Conservation (phyloP, 1,284 basidiomycete species). For the Neonothopanus nambi region DNA sequence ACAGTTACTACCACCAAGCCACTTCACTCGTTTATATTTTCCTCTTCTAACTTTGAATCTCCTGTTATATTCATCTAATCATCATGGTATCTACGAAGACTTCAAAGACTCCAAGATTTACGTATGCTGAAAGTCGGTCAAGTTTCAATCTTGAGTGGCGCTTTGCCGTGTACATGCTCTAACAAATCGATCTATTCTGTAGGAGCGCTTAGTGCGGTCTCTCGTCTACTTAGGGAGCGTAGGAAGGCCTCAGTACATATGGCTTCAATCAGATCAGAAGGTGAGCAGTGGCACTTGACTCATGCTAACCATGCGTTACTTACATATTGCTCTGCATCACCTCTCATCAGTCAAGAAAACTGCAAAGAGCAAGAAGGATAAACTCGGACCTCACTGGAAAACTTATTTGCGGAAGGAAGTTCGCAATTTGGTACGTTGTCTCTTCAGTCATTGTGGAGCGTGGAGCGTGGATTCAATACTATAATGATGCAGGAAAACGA, state of each 20-base stretch:
- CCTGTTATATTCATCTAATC: no score
- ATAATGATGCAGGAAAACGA: constrained; percentile 36
- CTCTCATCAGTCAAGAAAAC: constrained; percentile 45
- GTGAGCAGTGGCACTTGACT: constrained; percentile 26
- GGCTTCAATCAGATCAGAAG: constrained; percentile 47
- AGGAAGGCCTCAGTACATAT: constrained; percentile 44
- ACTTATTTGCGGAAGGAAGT: constrained; percentile 50
- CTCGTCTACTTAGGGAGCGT: constrained; percentile 37
- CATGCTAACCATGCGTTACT: not conserved
- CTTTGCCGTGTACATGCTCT: no score
- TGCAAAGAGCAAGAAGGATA: constrained; percentile 45
- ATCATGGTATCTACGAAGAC: not conserved
- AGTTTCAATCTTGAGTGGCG: not conserved
- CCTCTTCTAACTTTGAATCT: no score
- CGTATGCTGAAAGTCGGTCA: constrained; percentile 3
- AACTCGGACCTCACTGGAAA: constrained; percentile 50
- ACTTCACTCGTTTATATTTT: no score
- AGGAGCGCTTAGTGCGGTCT: not conserved
- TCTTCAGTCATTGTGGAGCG: not conserved
- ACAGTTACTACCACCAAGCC: no score
- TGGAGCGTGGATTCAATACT: not conserved
- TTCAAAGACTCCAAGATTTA: not conserved
- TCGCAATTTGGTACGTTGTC: constrained; percentile 41
- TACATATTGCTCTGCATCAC: not conserved
- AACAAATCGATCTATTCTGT: no score